Conservation (phyloP, 768 basidiomycete genomes). For the Ephemerocybe angulata region DNA sequence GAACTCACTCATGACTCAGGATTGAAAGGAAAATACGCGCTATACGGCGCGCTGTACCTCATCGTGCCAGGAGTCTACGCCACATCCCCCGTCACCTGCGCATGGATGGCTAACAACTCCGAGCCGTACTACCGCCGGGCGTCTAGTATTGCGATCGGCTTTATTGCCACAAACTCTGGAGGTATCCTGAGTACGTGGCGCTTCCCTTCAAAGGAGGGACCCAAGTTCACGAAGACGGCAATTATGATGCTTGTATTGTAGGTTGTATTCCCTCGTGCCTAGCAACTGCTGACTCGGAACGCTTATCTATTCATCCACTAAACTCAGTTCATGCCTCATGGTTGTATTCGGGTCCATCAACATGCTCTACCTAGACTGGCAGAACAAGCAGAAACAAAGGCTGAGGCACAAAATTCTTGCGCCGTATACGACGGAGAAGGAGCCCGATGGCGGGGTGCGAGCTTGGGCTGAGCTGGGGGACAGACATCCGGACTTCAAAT, state of each 20-base stretch:
- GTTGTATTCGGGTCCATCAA: constrained; percentile 24
- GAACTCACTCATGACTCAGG: background rate
- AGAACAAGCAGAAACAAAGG: constrained; percentile 24
- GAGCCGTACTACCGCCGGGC: constrained; percentile 36
- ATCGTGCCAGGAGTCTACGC: constrained; percentile 34
- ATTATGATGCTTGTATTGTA: constrained; percentile 36
- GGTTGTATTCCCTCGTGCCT: constrained; percentile 13
- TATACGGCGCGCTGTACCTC: constrained; percentile 33
- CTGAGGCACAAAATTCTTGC: constrained; percentile 26
- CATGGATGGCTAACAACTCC: constrained; percentile 38
- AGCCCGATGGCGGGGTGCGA: constrained; percentile 20
- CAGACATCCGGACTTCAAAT: constrained; percentile 33
- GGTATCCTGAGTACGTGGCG: constrained; percentile 39
- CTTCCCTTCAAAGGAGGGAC: constrained; percentile 36
- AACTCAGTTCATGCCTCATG: constrained; percentile 11
- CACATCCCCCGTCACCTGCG: constrained; percentile 24
- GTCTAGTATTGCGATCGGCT: constrained; percentile 31
- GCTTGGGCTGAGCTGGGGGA: constrained; percentile 36
- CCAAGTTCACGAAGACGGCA: constrained; percentile 32
- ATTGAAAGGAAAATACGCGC: background rate
- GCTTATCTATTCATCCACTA: background rate
- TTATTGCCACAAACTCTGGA: constrained; percentile 34
- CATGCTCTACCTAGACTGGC: constrained; percentile 22
- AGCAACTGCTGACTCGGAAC: background rate
- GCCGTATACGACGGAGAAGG: constrained; percentile 26